A percentile compares a stretch with the other conserved stretches of the same genome.
Evolutionary conservation across 192 early-diverging fungal species (phyloP).

Genomic region (Bifiguratus adelaidae): DNA sequence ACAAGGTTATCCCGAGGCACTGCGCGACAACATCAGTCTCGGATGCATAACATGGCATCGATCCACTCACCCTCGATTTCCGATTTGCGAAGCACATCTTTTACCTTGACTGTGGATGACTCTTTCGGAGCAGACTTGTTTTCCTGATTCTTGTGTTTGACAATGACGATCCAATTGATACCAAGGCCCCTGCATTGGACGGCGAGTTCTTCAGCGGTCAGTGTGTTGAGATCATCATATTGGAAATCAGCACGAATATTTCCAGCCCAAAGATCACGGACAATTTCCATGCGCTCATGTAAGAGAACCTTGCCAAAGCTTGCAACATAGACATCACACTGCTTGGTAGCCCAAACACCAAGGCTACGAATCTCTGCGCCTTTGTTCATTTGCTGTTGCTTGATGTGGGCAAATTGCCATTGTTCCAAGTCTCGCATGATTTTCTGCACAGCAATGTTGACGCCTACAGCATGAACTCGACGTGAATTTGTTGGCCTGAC

Average conservation of each 20-base stretch:
- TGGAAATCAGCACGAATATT: conserved; percentile 73
- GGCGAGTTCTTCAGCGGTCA: conserved; percentile 54
- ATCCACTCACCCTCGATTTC: conserved; percentile 47
- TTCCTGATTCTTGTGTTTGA: conserved; percentile 43
- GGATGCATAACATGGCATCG: not conserved
- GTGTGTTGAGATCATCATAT: conserved; percentile 58
- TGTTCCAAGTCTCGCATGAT: conserved; percentile 49
- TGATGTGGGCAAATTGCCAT: conserved; percentile 37
- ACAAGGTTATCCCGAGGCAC: conserved; percentile 43
- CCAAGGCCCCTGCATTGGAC: conserved; percentile 50
- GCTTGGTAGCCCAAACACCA: conserved; percentile 35
- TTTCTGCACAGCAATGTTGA: conserved; percentile 72
- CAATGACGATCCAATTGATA: conserved; percentile 73
- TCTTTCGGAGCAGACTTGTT: conserved; percentile 16
- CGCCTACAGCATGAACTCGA: conserved; percentile 54
- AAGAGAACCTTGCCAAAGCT: conserved; percentile 69
- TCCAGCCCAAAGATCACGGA: conserved; percentile 67
- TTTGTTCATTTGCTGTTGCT: conserved; percentile 20
- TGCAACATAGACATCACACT: conserved; percentile 70
- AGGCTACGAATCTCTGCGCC: conserved; percentile 28
- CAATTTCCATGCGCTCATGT: conserved; percentile 65
- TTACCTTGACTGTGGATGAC: conserved; percentile 50
- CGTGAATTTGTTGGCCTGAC: conserved; percentile 23
- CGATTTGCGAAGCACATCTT: conserved; percentile 57
- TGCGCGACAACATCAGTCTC: not conserved